phyloP scores from a whole-genome alignment of 2,329 filamentous ascomycete species.

The Pseudogymnoascus sp. region DNA sequence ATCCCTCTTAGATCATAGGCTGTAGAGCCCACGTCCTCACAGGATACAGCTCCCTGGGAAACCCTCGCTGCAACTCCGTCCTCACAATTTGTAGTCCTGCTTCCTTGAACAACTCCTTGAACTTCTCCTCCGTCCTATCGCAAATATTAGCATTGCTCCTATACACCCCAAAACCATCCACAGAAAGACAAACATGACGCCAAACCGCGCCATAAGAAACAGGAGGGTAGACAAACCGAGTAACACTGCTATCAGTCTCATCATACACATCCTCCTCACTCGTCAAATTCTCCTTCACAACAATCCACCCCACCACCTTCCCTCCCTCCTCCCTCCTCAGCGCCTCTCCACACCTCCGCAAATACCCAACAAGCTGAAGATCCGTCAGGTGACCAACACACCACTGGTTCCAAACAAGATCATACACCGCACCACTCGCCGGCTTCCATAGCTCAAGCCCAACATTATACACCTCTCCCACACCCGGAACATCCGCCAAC shows the following conservation, averaged over 20 bases:
- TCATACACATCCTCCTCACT: slow-evolving; percentile 64
- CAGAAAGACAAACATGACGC: neutral
- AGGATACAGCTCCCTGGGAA: slow-evolving; percentile 56
- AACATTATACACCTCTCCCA: slow-evolving; percentile 58
- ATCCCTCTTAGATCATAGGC: slow-evolving; percentile 11
- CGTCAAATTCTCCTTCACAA: slow-evolving; percentile 75
- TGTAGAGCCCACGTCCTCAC: slow-evolving; percentile 70
- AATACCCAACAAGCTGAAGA: slow-evolving; percentile 58
- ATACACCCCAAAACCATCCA: slow-evolving; percentile 5
- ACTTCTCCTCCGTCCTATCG: slow-evolving; percentile 61
- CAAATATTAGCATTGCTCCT: slow-evolving; percentile 10
- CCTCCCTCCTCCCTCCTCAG: slow-evolving; percentile 36
- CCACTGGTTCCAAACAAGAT: slow-evolving; percentile 87
- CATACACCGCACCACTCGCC: slow-evolving; percentile 47
- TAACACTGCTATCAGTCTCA: slow-evolving; percentile 68
- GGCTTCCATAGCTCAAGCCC: slow-evolving; percentile 67
- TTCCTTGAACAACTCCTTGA: slow-evolving; percentile 58
- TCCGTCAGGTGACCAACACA: slow-evolving; percentile 79
- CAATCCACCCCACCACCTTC: slow-evolving; percentile 47
- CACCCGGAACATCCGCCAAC: slow-evolving; percentile 50
- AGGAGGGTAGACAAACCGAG: slow-evolving; percentile 26
- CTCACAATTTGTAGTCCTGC: slow-evolving; percentile 62
- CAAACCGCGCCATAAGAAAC: slow-evolving; percentile 35
- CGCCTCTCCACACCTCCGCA: slow-evolving; percentile 51
- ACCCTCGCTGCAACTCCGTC: slow-evolving; percentile 65